These are phyloP conservation scores for Phoma sp. DNA, from an alignment of 2,329 filamentous ascomycete species.

Conservation along the genomic window DNA sequence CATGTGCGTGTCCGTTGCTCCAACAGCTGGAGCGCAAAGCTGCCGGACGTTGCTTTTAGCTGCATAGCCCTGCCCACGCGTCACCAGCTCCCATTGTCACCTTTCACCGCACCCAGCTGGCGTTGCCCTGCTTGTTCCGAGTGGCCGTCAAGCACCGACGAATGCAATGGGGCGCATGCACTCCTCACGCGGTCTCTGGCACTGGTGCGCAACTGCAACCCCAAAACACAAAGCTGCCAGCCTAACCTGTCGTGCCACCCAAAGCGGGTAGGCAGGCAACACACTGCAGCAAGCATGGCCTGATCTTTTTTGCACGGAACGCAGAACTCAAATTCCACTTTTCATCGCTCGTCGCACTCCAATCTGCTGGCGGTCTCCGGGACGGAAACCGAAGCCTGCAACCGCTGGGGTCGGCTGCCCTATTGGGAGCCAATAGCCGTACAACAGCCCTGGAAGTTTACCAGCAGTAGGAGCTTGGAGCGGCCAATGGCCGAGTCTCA, in stretches of 20 bases:
- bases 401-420: conserved; percentile 1
- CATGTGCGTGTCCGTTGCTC: conserved; percentile 10
- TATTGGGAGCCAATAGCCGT: conserved; percentile 16
- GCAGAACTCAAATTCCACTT: conserved; percentile 12
- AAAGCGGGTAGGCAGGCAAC: conserved; percentile 17
- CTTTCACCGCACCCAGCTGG: not conserved
- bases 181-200: conserved; percentile 7
- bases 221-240: conserved; percentile 9
- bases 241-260: conserved; percentile 23
- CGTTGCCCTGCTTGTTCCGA: not conserved
- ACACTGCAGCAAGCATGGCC: conserved; percentile 27
- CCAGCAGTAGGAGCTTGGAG: conserved; percentile 3
- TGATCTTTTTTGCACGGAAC: conserved; percentile 22
- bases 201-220: not conserved
- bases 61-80: conserved; percentile 6
- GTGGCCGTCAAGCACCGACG: not conserved
- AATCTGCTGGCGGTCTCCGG: conserved; percentile 16
- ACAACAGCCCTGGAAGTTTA: not conserved
- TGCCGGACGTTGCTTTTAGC: not conserved
- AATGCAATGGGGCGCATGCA: conserved; percentile 6
- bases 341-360: conserved; percentile 10
- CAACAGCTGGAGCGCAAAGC: not conserved
- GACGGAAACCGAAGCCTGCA: conserved; percentile 6
- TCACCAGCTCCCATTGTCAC: not conserved
- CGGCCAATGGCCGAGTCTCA: too few relatives aligned